Percentiles rank a stretch among this genome's conserved stretches.
phyloP scores from a whole-genome alignment of 2,329 filamentous ascomycete genomes.

The Epichloe uncinata region DNA sequence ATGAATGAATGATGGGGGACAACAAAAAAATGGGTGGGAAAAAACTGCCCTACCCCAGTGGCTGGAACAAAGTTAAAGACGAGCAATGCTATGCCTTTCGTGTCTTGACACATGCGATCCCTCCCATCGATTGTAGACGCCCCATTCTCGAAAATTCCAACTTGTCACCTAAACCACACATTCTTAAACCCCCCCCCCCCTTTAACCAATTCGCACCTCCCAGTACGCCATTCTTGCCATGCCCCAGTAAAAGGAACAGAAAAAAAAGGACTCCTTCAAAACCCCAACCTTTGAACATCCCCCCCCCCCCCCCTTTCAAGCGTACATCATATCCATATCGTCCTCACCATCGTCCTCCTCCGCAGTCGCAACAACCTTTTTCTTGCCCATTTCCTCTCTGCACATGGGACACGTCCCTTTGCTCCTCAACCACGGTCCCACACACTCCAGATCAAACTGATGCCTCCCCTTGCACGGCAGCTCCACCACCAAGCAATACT shows the following conservation, averaged over 20 bases:
- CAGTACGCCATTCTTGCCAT: not conserved
- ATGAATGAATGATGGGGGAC: not conserved
- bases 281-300: not conserved
- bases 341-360: slow-evolving; percentile 37
- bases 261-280: not conserved
- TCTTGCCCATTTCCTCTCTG: slow-evolving; percentile 44
- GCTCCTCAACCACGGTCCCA: slow-evolving; percentile 49
- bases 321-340: slow-evolving; percentile 37
- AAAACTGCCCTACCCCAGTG: not conserved
- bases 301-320: slow-evolving; percentile 9
- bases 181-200: not conserved
- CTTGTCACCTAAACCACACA: not conserved
- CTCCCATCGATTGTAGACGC: not conserved
- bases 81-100: not conserved
- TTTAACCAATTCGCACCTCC: not conserved
- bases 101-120: not conserved
- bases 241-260: not conserved
- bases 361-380: slow-evolving; percentile 29
- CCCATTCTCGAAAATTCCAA: not conserved
- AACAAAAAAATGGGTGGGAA: not conserved
- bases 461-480: slow-evolving; percentile 47
- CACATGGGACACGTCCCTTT: slow-evolving; percentile 54
- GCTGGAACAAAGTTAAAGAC: not conserved
- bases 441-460: slow-evolving; percentile 53
- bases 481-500: slow-evolving; percentile 49